Base-by-base conservation (phyloP, 2,329 filamentous ascomycete species). In the Hirsutella rhossiliensis region DNA sequence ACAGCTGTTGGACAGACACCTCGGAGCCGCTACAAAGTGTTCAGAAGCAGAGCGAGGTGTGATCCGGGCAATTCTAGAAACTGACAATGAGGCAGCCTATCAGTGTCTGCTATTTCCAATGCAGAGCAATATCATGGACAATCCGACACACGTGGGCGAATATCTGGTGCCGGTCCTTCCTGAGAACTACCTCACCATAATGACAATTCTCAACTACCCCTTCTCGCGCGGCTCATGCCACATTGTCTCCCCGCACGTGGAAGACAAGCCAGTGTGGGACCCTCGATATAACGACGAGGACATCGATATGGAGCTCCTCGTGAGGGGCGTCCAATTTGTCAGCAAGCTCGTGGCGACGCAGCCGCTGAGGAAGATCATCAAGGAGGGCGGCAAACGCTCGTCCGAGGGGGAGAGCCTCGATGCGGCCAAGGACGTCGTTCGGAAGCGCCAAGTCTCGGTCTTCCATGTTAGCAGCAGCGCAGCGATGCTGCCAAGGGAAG, bases 401-500 rank as follows among this genome's bases (percentile, higher is more conserved):
- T n/a, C 32, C 8, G 32, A 34, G 8, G 8, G 6, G 8, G 8
- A 7, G 13, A 53, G 12, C 19, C 44, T 66, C 2, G 64, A 66
- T n/a, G 45, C 50, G 1, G 63, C 64, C 4, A 57, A 51, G 40
- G 57, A 64, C 37, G 56, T 65, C 23, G 61, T 67, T 20, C 54
- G 58, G 3, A 53, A 54, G 31, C 47, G 54, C 1, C 53, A 60
- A 42, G 61, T 65, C 5, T 61, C 62, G 7, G 56, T 58, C 31
- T 75, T 68, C 50, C 73, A 77, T 53, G 64, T 69, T 0, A 57
- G 63, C 3, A 70, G 74, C 12, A 75, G 68, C n/a, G 65, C 66
- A 38, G 64, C 68, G 8, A 75, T 75, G 72, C 57, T 69, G 43
- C 68, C 68, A 3, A 52, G 56, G 20, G 63, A 64, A 34, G 53